Conservation (phyloP, 768 basidiomycete genomes). For the Mycena vitilis region DNA sequence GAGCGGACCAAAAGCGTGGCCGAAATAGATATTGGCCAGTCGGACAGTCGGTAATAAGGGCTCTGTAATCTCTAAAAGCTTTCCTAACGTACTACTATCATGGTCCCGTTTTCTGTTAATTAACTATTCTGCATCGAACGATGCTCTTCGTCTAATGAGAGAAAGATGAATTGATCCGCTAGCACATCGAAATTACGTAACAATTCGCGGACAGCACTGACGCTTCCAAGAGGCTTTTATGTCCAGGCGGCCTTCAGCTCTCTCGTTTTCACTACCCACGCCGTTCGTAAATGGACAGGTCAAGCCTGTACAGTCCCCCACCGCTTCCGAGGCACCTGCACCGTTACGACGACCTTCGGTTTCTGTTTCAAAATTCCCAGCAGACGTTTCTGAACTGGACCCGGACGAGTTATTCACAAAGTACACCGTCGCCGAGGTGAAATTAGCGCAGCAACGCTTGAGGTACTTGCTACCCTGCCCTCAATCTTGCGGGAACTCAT, state of each 20-base stretch:
- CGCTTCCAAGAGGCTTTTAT: slow-evolving; percentile 40
- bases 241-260: slow-evolving; percentile 43
- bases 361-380: slow-evolving; percentile 39
- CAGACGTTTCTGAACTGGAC: slow-evolving; percentile 52
- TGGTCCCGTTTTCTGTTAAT: slow-evolving; percentile 22
- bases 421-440: slow-evolving; percentile 79
- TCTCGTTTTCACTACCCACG: slow-evolving; percentile 36
- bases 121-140: not conserved
- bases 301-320: slow-evolving; percentile 30
- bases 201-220: slow-evolving; percentile 13
- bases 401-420: slow-evolving; percentile 83
- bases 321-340: slow-evolving; percentile 2
- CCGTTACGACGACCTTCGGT: slow-evolving; percentile 30
- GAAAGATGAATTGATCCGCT: too few species aligned
- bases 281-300: slow-evolving; percentile 42
- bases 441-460: slow-evolving; percentile 71
- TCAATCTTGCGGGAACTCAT: slow-evolving; percentile 3
- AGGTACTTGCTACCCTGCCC: slow-evolving; percentile 56
- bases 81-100: slow-evolving; percentile 19
- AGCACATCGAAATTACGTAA: slow-evolving; percentile 21
- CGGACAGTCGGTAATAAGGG: slow-evolving; percentile 45
- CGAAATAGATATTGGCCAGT: slow-evolving; percentile 47
- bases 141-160: too few species aligned
- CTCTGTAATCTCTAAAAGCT: slow-evolving; percentile 34
- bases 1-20: slow-evolving; percentile 52